phyloP scores from a whole-genome alignment of 202 grass and related monocot genomes.

The Alloteropsis angusta region DNA sequence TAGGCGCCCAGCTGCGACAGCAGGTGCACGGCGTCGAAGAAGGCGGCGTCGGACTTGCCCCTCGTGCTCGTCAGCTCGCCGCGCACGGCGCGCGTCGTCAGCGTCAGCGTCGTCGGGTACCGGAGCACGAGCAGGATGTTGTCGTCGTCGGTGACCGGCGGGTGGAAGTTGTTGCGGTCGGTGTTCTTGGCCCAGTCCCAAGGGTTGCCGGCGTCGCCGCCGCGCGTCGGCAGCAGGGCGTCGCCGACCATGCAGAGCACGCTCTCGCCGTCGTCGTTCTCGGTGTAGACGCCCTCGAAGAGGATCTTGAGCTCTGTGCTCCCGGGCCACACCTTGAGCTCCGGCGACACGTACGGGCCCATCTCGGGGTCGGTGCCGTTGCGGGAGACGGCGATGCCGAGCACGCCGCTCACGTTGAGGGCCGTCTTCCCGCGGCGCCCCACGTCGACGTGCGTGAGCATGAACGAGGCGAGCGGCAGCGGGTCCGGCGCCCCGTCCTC shows the following conservation, averaged over 20 bases:
- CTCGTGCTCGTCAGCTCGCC: conserved; percentile 62
- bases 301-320: conserved; percentile 59
- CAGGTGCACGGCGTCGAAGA: conserved; percentile 53
- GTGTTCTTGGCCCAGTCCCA: conserved; percentile 59
- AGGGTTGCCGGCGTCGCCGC: conserved; percentile 34
- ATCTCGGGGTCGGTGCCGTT: conserved; percentile 56
- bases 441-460: conserved; percentile 55
- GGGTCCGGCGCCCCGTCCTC: conserved; percentile 9
- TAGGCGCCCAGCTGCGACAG: conserved; percentile 68
- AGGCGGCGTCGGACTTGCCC: conserved; percentile 23
- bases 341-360: conserved; percentile 45
- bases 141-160: conserved; percentile 34
- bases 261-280: conserved; percentile 43
- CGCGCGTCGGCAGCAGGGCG: conserved; percentile 51
- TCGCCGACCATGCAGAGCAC: conserved; percentile 73
- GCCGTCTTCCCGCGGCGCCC: conserved; percentile 28
- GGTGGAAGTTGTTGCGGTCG: conserved; percentile 31
- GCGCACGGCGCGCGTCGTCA: conserved; percentile 52
- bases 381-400: conserved; percentile 47
- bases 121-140: conserved; percentile 55
- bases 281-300: conserved; percentile 78
- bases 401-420: conserved; percentile 61
- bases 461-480: conserved; percentile 41
- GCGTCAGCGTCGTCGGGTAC: conserved; percentile 52
- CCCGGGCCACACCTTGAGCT: conserved; percentile 62